These are phyloP conservation scores for Neonectria coccinea DNA, from an alignment of 2,329 filamentous ascomycete genomes.

Conservation along the genomic window DNA sequence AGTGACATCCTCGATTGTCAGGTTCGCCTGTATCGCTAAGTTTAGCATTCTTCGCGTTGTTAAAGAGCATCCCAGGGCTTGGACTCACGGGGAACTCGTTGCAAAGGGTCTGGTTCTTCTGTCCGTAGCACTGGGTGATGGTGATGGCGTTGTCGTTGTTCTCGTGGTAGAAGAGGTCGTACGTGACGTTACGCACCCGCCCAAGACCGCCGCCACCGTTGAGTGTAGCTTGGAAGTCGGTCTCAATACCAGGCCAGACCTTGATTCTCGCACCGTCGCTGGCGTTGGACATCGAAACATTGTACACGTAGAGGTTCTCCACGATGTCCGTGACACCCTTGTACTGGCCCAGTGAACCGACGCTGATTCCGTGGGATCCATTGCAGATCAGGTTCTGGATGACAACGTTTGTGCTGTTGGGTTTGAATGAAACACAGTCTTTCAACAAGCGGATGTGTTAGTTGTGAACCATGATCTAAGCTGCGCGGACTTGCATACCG, in stretches of 20 bases:
- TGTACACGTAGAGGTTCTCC: conserved; percentile 74
- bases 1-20: conserved; percentile 44
- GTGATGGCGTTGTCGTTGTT: conserved; percentile 66
- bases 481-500: conserved; percentile 15
- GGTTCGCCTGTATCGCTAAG: conserved; percentile 32
- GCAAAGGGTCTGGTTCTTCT: conserved; percentile 44
- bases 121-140: conserved; percentile 46
- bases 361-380: conserved; percentile 77
- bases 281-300: conserved; percentile 69
- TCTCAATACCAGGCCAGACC: conserved; percentile 71
- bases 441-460: background rate
- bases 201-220: conserved; percentile 68
- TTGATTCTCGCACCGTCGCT: conserved; percentile 78
- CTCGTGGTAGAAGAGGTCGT: conserved; percentile 68
- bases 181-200: conserved; percentile 74
- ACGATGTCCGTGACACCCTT: conserved; percentile 72
- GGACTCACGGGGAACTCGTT: conserved; percentile 39
- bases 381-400: conserved; percentile 76
- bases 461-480: background rate
- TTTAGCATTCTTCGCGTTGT: conserved; percentile 13
- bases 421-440: conserved; percentile 81
- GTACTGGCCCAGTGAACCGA: conserved; percentile 80
- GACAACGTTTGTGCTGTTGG: conserved; percentile 76
- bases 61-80: rapidly evolving
- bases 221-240: conserved; percentile 58